Percentiles rank a stretch among this genome's conserved stretches.
phyloP scores from a whole-genome alignment of 2,329 filamentous ascomycete genomes.

The Hypoxylon sp. region DNA sequence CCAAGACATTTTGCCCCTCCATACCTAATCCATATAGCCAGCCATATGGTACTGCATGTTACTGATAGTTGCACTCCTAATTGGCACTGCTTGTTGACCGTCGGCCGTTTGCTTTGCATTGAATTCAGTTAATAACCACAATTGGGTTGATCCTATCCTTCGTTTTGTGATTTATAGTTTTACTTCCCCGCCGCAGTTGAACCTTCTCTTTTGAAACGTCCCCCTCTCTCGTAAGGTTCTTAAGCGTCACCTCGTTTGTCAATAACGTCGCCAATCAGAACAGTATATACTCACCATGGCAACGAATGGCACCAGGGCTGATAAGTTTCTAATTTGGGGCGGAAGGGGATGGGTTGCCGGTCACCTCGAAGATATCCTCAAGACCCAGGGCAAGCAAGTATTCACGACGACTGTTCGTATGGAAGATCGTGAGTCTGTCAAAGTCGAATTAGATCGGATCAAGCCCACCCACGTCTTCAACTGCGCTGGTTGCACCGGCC shows the following conservation, averaged over 20 bases:
- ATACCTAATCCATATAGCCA: not conserved
- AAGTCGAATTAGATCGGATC: conserved; percentile 66
- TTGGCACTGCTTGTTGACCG: conserved; percentile 17
- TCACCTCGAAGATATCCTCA: conserved; percentile 69
- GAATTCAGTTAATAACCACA: not conserved
- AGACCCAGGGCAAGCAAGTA: conserved; percentile 70
- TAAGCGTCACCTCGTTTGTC: conserved; percentile 2
- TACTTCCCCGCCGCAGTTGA: not conserved
- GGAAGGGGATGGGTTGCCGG: conserved; percentile 72
- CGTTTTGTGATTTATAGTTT: not conserved
- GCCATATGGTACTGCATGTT: not conserved
- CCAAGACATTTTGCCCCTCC: conserved; percentile 35
- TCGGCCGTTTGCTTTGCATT: conserved; percentile 5
- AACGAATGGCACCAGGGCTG: conserved; percentile 44
- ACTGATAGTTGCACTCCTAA: conserved; percentile 21
- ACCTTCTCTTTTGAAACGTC: not conserved
- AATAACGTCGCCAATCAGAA: conserved; percentile 11
- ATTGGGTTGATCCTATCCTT: not conserved
- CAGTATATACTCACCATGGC: conserved; percentile 43
- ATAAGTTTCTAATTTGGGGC: conserved; percentile 73
- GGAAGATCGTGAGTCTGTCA: conserved; percentile 70
- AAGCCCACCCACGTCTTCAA: conserved; percentile 76
- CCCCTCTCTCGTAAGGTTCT: conserved; percentile 3
- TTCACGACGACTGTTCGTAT: conserved; percentile 71
- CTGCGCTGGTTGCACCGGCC: conserved; percentile 73